Conservation (phyloP, 441 rosid genomes). For the Euphorbia schlechtendalii region DNA sequence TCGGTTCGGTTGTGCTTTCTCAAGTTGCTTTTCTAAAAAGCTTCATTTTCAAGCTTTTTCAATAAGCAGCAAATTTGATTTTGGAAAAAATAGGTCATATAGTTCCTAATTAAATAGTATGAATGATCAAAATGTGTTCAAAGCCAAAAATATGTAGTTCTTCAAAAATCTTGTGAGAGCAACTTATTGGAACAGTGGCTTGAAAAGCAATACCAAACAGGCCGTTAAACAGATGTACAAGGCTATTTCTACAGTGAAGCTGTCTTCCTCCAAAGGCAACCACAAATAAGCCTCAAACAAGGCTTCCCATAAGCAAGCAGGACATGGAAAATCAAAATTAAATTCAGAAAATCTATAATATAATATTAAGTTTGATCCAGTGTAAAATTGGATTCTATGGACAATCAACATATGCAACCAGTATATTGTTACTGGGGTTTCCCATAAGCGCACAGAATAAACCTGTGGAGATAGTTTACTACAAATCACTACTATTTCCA, state of each 20-base stretch:
- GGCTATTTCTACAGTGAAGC: background rate
- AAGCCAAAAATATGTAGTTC: too few species aligned
- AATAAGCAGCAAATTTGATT: too few species aligned
- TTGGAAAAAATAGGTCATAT: too few species aligned
- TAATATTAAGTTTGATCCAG: background rate
- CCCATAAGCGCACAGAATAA: background rate
- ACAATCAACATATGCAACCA: background rate
- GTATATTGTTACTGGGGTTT: background rate
- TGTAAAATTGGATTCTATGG: background rate
- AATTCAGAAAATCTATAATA: background rate
- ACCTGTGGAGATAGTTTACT: background rate
- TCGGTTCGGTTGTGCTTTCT: too few species aligned
- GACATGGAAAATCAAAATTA: background rate
- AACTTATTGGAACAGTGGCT: too few species aligned
- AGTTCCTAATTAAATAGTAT: too few species aligned
- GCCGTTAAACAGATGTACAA: background rate
- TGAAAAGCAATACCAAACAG: too few species aligned
- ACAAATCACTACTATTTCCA: background rate
- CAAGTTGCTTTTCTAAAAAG: too few species aligned
- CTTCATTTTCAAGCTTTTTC: too few species aligned
- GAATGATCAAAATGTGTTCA: too few species aligned
- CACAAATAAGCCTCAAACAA: background rate
- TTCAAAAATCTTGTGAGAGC: too few species aligned
- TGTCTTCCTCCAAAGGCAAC: background rate
- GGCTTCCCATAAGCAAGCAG: background rate